These are phyloP conservation scores for Moesziomyces sp. DNA, from an alignment of 1,284 basidiomycete genomes.

Conservation along the genomic window DNA sequence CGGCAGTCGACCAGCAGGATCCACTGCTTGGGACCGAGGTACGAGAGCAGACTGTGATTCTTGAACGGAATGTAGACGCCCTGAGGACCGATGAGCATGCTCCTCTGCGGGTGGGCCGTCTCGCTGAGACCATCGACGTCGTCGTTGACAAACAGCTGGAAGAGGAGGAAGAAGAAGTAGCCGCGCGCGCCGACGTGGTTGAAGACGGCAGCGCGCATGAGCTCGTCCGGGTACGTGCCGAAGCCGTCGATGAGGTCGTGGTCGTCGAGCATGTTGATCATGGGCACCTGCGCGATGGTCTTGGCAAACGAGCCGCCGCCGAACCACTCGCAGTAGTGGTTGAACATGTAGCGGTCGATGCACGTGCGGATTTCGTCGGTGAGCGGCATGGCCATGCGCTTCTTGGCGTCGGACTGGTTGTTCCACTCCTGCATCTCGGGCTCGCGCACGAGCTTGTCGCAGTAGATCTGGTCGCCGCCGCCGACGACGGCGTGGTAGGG, in stretches of 20 bases:
- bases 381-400: slow-evolving; percentile 76
- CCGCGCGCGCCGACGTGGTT: slow-evolving; percentile 58
- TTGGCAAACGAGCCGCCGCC: slow-evolving; percentile 88
- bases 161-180: slow-evolving; percentile 66
- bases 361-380: slow-evolving; percentile 79
- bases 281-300: slow-evolving; percentile 84
- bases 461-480: slow-evolving; percentile 71
- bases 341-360: slow-evolving; percentile 81
- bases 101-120: slow-evolving; percentile 42
- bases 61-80: slow-evolving; percentile 63
- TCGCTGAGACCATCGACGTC: slow-evolving; percentile 55
- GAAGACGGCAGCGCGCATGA: slow-evolving; percentile 63
- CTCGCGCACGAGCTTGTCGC: slow-evolving; percentile 53
- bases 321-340: slow-evolving; percentile 81
- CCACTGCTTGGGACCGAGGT: slow-evolving; percentile 65
- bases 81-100: slow-evolving; percentile 58
- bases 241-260: slow-evolving; percentile 87
- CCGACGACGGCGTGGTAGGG: slow-evolving; percentile 89
- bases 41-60: slow-evolving; percentile 60
- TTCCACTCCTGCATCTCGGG: slow-evolving; percentile 80
- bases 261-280: slow-evolving; percentile 77
- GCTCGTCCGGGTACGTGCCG: slow-evolving; percentile 74
- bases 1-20: slow-evolving; percentile 65
- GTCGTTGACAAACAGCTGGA: slow-evolving; percentile 65
- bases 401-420: slow-evolving; percentile 74